Evolutionary conservation across 805 yeast species (phyloP), one percentile per base, ranked within the genome.

Genomic region (Phaffomyces opuntiae): DNA sequence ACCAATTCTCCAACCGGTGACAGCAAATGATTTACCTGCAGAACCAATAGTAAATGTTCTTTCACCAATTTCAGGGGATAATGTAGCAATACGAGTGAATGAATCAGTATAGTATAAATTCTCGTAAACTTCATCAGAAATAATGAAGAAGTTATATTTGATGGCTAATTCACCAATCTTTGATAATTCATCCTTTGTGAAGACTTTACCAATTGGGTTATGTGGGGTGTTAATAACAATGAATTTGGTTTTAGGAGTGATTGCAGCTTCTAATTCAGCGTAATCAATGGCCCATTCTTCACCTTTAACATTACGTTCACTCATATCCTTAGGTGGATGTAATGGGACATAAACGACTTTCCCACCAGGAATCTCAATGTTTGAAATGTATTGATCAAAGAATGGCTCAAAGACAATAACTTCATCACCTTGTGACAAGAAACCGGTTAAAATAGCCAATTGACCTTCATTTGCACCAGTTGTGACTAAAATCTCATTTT

Each of bases 401-500:
- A 89, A 93, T 3, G 99, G 99, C 65, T 91, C 96, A 61, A 93
- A 86, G 13, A 93, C 97, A 63, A 93, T 86, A 25, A 83, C 99
- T 64, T 93, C 99, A 58, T 93, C 99, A 21, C 95, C 97, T 2
- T 80, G 77, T 39, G 86, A 76, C 52, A 93, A 66, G 54, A 89
- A 83, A 0, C 95, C 99, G 48, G 88, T 83, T 61, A 90, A 81
- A 4, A 84, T 80, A 2, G 96, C 68, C 44, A 87, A 73, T 73
- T 93, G 86, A 34, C 97, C 98, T 67, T 93, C 98, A 59, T 93
- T 93, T 39, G 99, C 99, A 46, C 99, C 99, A 2, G 98, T 89
- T 39, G 96, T 87, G 36, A 91, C 83, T 46, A 83, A 78, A 37
- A 93, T 72, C 59, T 88, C 85, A 36, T 74, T 68, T 17, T 77